These are phyloP conservation scores for Ramularia endophylla DNA, from an alignment of 2,329 filamentous ascomycete genomes.

Conservation along the genomic window DNA sequence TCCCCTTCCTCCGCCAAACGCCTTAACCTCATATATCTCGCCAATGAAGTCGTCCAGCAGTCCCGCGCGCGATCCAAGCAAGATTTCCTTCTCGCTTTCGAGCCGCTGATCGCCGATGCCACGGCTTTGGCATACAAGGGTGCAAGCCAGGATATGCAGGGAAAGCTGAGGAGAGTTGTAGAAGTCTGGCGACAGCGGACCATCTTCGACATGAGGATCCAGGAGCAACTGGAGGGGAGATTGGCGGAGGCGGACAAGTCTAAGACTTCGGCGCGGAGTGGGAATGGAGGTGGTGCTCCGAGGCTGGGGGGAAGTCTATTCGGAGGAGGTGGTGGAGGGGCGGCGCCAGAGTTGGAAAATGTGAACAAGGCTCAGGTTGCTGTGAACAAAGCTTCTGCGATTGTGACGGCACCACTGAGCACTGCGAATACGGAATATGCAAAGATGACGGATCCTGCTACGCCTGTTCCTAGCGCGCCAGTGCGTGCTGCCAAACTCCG, in stretches of 20 bases:
- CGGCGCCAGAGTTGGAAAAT: conserved; percentile 71
- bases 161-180: conserved; percentile 79
- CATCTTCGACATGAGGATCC: conserved; percentile 77
- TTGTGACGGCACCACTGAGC: conserved; percentile 60
- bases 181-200: conserved; percentile 87
- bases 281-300: conserved; percentile 17
- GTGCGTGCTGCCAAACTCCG: conserved; percentile 88
- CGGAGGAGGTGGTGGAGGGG: conserved; percentile 48
- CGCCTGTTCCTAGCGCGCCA: conserved; percentile 68
- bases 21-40: conserved; percentile 87
- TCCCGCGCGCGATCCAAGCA: conserved; percentile 88
- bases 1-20: conserved; percentile 73
- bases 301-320: conserved; percentile 65
- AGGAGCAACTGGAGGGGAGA: conserved; percentile 71
- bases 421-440: conserved; percentile 76
- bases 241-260: conserved; percentile 61
- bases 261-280: conserved; percentile 17
- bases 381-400: conserved; percentile 65
- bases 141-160: conserved; percentile 76
- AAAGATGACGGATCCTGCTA: conserved; percentile 69
- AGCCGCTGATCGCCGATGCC: conserved; percentile 89
- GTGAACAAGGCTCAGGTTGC: conserved; percentile 69
- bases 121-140: conserved; percentile 86
- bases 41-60: conserved; percentile 96
- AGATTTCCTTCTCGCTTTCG: conserved; percentile 88